Evolutionary conservation across 352 stramenopile species (phyloP).

Genomic region (Hyaloperonospora arabidopsidis): DNA sequence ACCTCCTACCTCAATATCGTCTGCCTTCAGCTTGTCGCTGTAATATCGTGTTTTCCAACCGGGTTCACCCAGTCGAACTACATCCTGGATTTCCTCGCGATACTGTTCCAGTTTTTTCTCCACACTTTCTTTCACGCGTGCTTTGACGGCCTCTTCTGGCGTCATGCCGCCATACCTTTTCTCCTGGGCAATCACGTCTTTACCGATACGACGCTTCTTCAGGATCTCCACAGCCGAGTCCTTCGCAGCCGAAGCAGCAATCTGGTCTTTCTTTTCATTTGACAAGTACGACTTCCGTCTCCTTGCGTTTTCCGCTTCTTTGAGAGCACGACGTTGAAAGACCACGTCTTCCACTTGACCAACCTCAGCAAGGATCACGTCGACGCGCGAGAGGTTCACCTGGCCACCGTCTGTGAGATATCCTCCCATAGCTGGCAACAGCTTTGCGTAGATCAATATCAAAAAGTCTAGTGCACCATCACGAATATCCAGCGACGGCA

Average conservation of each 20-base stretch:
- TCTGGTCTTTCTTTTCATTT: constrained; percentile 67
- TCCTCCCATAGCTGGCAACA: constrained; percentile 76
- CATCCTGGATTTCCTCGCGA: constrained; percentile 85
- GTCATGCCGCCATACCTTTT: constrained; percentile 68
- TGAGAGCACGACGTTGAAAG: constrained; percentile 80
- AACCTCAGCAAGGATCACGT: constrained; percentile 95
- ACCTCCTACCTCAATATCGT: constrained; percentile 78
- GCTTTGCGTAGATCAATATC: constrained; percentile 94
- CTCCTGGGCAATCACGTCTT: constrained; percentile 49
- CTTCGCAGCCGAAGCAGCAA: constrained; percentile 49
- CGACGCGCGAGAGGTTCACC: constrained; percentile 91
- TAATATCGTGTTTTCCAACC: constrained; percentile 96
- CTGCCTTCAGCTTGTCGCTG: constrained; percentile 75
- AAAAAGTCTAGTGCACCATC: constrained; percentile 97
- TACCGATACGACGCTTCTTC: constrained; percentile 69
- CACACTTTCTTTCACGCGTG: constrained; percentile 72
- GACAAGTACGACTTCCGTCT: constrained; percentile 54
- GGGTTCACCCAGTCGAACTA: constrained; percentile 90
- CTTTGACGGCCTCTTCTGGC: constrained; percentile 62
- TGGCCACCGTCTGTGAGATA: constrained; percentile 94
- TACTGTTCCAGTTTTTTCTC: constrained; percentile 76
- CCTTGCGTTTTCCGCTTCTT: constrained; percentile 79
- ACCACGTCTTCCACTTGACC: constrained; percentile 95
- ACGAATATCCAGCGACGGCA: constrained; percentile 97
- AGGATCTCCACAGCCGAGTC: constrained; percentile 69